phyloP scores from a whole-genome alignment of 2,329 filamentous ascomycete species.

The Xylariaceae sp. region DNA sequence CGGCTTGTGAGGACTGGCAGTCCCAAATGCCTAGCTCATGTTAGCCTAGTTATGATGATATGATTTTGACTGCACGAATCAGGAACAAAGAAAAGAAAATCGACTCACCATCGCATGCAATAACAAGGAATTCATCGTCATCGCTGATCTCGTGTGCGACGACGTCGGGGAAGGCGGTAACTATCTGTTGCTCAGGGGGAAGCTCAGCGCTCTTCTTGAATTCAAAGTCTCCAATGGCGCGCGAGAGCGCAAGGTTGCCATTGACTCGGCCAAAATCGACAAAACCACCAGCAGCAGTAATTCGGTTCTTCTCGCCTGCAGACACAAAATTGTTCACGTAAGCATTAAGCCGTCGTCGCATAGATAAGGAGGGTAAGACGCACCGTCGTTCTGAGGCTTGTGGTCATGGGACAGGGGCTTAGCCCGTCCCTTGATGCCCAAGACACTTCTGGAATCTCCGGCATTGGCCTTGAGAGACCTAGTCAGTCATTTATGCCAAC shows the following conservation, averaged over 20 bases:
- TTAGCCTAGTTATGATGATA: slow-evolving; percentile 3
- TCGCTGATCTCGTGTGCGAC: slow-evolving; percentile 83
- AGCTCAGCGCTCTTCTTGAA: slow-evolving; percentile 99
- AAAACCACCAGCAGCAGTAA: slow-evolving; percentile 91
- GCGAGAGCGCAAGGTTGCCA: slow-evolving; percentile 91
- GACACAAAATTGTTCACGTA: slow-evolving; percentile 6
- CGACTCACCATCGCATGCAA: slow-evolving; percentile 81
- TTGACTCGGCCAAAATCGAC: slow-evolving; percentile 99
- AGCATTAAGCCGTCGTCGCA: slow-evolving; percentile 2
- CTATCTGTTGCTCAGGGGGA: slow-evolving; percentile 96
- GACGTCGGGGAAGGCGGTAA: slow-evolving; percentile 94
- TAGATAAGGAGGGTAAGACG: slow-evolving; percentile 18
- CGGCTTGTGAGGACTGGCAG: slow-evolving; percentile 96
- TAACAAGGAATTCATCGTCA: slow-evolving; percentile 91
- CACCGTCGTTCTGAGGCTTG: slow-evolving; percentile 97
- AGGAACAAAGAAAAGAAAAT: neutral
- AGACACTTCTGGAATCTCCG: slow-evolving; percentile 88
- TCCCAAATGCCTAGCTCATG: slow-evolving; percentile 86
- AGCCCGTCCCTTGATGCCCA: slow-evolving; percentile 93
- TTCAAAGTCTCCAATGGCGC: slow-evolving; percentile 97
- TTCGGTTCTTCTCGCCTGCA: slow-evolving; percentile 87
- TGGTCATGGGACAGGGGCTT: slow-evolving; percentile 99
- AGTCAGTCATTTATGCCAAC: slow-evolving; percentile 21
- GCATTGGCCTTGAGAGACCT: slow-evolving; percentile 73
- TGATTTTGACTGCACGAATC: neutral